Evolutionary conservation across 2,329 filamentous ascomycete species (phyloP), one percentile per base, ranked within the genome.

Genomic region (Fusarium sp.): DNA sequence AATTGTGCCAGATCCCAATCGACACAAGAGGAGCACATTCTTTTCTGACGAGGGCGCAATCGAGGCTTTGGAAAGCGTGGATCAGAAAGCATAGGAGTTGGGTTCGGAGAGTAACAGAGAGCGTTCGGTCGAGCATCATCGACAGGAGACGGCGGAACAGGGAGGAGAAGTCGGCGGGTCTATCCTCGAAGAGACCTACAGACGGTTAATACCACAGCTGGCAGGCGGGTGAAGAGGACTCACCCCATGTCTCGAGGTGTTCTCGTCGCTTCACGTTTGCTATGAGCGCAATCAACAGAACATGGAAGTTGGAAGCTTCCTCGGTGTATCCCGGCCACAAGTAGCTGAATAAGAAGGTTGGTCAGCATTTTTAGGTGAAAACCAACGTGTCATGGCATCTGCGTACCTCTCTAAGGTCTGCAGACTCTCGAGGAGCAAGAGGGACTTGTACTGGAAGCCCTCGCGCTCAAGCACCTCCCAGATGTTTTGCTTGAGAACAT

Each of bases 11-110:
- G 74, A 96, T 94, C 1, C 93, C 92, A 74, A 99, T 97, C 12
- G 94, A 96, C 18, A 99, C 95, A 54, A 99, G 84, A 2, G 97
- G 94, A 7, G 95, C 96, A 80, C 96, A 98, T 84, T 99, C 96
- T 80, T 98, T 98, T 68, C 96, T 91, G 52, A 99, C 93, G 60
- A 97, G 88, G 39, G 89, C 88, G 77, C 91, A 95, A 79, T 99
- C 97, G 34, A 99, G 86, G 48, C 94, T 98, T 80, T 98, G 95
- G 78, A 98, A 99, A 37, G 95, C 93, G 71, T 91, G 90, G 53
- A 97, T 97, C 67, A 98, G 87, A 80, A 98, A 98, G 27, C 89
- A 92, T 23, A 99, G 84, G n/a, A 98, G 88, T 55, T 97, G 91
- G 9, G 92, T 93, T 65, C 94, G 90, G 58, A 97, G 87, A 30